phyloP scores from a whole-genome alignment of 371 early-diverging fungal genomes.

The Lichtheimia corymbifera region DNA sequence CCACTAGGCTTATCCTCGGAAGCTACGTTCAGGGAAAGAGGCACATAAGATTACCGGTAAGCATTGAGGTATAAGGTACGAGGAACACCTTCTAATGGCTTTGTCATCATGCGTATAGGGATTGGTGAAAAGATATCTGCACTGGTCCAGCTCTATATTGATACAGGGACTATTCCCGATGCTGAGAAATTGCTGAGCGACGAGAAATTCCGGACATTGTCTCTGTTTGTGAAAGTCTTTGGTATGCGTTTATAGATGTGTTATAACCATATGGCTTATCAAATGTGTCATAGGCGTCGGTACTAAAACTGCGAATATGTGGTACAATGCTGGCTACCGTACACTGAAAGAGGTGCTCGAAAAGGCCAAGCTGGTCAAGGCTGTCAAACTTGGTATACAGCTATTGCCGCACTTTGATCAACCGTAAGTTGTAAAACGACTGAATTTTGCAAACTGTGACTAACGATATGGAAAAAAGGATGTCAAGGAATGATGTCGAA shows the following conservation, averaged over 20 bases:
- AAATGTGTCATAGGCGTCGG: slow-evolving; percentile 39
- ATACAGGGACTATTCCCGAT: slow-evolving; percentile 46
- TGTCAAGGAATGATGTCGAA: slow-evolving; percentile 47
- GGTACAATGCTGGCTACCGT: slow-evolving; percentile 55
- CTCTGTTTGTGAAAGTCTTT: slow-evolving; percentile 38
- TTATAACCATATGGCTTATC: background rate
- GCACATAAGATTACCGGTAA: slow-evolving; percentile 47
- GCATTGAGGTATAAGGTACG: background rate
- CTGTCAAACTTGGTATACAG: slow-evolving; percentile 36
- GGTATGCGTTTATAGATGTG: slow-evolving; percentile 22
- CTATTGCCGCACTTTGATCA: slow-evolving; percentile 44
- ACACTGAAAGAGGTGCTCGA: slow-evolving; percentile 42
- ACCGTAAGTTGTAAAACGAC: slow-evolving; percentile 19
- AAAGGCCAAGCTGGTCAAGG: slow-evolving; percentile 28
- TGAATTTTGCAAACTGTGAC: background rate
- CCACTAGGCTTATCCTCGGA: slow-evolving; percentile 47
- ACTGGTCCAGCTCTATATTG: slow-evolving; percentile 31
- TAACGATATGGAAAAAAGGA: slow-evolving; percentile 15
- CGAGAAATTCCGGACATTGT: slow-evolving; percentile 31
- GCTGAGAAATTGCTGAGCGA: slow-evolving; percentile 31
- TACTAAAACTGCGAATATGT: slow-evolving; percentile 38
- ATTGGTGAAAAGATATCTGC: slow-evolving; percentile 49
- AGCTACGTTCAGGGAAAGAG: slow-evolving; percentile 40
- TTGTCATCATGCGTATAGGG: slow-evolving; percentile 25
- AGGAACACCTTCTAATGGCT: background rate